Base-by-base conservation (phyloP, 805 yeast genomes). In the Deakozyma indianensis region DNA sequence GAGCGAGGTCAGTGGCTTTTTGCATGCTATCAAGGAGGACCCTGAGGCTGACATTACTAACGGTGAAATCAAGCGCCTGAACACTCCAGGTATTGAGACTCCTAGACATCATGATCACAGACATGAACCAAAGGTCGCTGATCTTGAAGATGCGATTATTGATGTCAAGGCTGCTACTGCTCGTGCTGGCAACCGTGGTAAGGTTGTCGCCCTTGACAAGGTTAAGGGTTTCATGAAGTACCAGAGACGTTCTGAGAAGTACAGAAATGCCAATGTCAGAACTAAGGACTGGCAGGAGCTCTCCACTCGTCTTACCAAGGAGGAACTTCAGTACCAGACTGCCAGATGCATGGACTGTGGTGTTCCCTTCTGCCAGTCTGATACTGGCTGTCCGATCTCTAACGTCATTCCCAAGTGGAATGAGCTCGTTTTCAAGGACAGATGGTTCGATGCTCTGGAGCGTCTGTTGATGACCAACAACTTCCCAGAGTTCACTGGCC, bases 271-370 rank as follows among this genome's bases (percentile, higher is more conserved):
- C 22, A 73, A 76, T 59, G 64, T 75, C 23, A 78, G 98, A 65
- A 71, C 86, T 46, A 73, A 74, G 56, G 96, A 92, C 66, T 92
- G 97, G 97, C 76, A 81, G 52, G 97, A 90, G 67, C 73, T 90
- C 62, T 78, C 94, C 11, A 67, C 77, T 14, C 77, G 95, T 46
- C 71, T 90, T 55, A 70, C 86, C 47, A 83, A 84, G 65, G 87
- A 83, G 44, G 97, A 92, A 54, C 80, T 90, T 58, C 76, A 79
- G 62, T 76, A 74, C 62, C 96, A 90, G 70, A 84, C 97, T 48
- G 96, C 97, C 15, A 78, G 98, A 66, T 90, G 98, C 74, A 90
- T 92, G 95, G 97, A 90, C 67, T 90, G 98, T 73, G 98, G 98
- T 71, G 94, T 92, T 56, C 98, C 98, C 48, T 90, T 90, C 77